These are phyloP conservation scores for Fusarium sacchari DNA, from an alignment of 2,329 filamentous ascomycete species.

Conservation along the genomic window DNA sequence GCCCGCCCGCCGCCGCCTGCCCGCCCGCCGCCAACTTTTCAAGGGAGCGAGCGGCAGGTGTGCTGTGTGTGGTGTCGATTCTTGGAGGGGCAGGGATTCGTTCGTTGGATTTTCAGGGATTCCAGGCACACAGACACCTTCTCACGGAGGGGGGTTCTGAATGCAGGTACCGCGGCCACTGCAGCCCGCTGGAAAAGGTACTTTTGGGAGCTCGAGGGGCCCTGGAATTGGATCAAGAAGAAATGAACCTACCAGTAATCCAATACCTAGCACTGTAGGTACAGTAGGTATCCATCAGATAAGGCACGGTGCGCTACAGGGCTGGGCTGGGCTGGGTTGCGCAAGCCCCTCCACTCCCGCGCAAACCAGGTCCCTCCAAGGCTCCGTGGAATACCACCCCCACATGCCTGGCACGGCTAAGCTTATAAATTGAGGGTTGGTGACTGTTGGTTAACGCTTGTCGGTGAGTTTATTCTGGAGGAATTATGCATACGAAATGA, in stretches of 20 bases:
- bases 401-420: slow-evolving; percentile 27
- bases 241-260: background rate
- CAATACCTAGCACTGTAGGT: background rate
- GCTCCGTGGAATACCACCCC: slow-evolving; percentile 23
- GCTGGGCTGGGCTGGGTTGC: slow-evolving; percentile 36
- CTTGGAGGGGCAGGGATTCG: slow-evolving; percentile 32
- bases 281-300: slow-evolving; percentile 25
- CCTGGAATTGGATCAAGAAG: slow-evolving; percentile 5
- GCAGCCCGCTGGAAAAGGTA: slow-evolving; percentile 16
- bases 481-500: background rate
- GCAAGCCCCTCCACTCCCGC: slow-evolving; percentile 34
- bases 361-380: slow-evolving; percentile 32
- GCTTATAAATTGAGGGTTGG: slow-evolving; percentile 18
- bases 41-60: background rate
- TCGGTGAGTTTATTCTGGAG: background rate
- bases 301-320: slow-evolving; percentile 29
- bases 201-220: slow-evolving; percentile 6
- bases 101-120: slow-evolving; percentile 27
- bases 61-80: slow-evolving; percentile 30
- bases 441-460: background rate
- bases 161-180: slow-evolving; percentile 36
- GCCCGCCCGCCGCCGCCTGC: slow-evolving; percentile 25
- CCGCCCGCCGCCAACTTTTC: background rate
- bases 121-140: slow-evolving; percentile 8
- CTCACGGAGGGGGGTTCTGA: slow-evolving; percentile 16